Percentiles rank a stretch among this genome's conserved stretches.
These are phyloP conservation scores for Saturnispora besseyi DNA, from an alignment of 805 yeast species.

Conservation along the genomic window DNA sequence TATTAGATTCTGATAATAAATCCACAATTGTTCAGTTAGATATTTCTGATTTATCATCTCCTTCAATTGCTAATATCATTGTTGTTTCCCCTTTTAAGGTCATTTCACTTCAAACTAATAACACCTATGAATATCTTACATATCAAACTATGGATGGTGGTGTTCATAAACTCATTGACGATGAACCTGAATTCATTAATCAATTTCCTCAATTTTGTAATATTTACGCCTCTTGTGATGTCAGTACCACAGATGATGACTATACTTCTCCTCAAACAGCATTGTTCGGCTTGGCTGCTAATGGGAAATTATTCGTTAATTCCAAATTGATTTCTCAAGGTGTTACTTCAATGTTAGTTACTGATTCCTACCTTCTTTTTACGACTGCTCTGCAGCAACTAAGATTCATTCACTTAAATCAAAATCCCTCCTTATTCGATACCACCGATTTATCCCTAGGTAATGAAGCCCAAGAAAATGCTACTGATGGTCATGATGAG, in stretches of 20 bases:
- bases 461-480: constrained; percentile 26
- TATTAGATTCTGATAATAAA: constrained; percentile 40
- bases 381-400: constrained; percentile 82
- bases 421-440: constrained; percentile 18
- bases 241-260: constrained; percentile 16
- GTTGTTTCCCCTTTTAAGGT: constrained; percentile 40
- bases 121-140: constrained; percentile 43
- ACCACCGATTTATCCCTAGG: constrained; percentile 10
- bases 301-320: constrained; percentile 67
- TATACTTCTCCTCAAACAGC: constrained; percentile 16
- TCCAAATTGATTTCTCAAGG: constrained; percentile 53
- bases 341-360: constrained; percentile 70
- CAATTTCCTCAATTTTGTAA: constrained; percentile 65
- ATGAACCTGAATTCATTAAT: constrained; percentile 23
- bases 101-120: constrained; percentile 45
- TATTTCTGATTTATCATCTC: constrained; percentile 33
- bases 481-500: constrained; percentile 53
- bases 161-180: constrained; percentile 32
- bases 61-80: constrained; percentile 32
- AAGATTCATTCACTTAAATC: constrained; percentile 63
- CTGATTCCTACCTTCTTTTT: constrained; percentile 64
- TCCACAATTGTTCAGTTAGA: constrained; percentile 35
- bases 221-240: constrained; percentile 38
- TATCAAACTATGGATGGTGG: constrained; percentile 59
- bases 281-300: constrained; percentile 60